Evolutionary conservation across 1,284 basidiomycete genomes (phyloP).

Genomic region (Naganishia liquefaciens): DNA sequence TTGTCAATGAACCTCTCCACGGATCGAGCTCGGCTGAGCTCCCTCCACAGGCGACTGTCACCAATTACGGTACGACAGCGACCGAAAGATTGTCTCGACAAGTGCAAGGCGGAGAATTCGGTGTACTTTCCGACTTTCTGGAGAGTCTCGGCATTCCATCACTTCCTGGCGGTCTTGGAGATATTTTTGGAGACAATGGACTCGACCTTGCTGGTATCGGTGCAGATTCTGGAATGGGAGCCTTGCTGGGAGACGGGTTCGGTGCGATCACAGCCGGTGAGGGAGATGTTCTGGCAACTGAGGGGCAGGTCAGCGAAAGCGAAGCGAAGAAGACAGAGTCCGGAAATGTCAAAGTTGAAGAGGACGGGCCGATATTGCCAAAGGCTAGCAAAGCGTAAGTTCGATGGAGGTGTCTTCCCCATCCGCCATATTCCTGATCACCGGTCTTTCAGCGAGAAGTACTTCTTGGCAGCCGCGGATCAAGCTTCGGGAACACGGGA

Average conservation of each 20-base stretch:
- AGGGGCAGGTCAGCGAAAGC: not conserved
- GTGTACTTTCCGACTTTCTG: constrained; percentile 44
- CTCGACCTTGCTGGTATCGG: constrained; percentile 17
- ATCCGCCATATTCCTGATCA: no score
- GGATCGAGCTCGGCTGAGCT: constrained; percentile 1
- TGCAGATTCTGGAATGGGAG: constrained; percentile 1
- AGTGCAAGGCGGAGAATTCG: constrained; percentile 34
- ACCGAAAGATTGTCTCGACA: constrained; percentile 21
- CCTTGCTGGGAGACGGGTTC: constrained; percentile 13
- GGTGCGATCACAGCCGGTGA: constrained; percentile 2
- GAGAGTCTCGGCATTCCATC: constrained; percentile 49
- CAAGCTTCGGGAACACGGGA: constrained; percentile 88
- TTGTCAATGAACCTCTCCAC: constrained; percentile 15
- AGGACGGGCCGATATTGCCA: constrained; percentile 32
- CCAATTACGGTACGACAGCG: constrained; percentile 24
- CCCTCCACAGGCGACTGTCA: constrained; percentile 17
- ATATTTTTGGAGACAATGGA: constrained; percentile 40
- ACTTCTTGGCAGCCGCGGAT: constrained; percentile 91
- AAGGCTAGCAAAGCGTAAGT: constrained; percentile 36
- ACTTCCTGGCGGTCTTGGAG: constrained; percentile 50
- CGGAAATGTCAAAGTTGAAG: constrained; percentile 3
- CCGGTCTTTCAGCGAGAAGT: constrained; percentile 66
- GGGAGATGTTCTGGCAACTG: not conserved
- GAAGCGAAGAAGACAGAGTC: not conserved
- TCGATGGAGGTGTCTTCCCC: not conserved